Evolutionary conservation across 495 filamentous ascomycete genomes (phyloP), one percentile per base, ranked within the genome.

Genomic region (Aspergillus funiculosus): DNA sequence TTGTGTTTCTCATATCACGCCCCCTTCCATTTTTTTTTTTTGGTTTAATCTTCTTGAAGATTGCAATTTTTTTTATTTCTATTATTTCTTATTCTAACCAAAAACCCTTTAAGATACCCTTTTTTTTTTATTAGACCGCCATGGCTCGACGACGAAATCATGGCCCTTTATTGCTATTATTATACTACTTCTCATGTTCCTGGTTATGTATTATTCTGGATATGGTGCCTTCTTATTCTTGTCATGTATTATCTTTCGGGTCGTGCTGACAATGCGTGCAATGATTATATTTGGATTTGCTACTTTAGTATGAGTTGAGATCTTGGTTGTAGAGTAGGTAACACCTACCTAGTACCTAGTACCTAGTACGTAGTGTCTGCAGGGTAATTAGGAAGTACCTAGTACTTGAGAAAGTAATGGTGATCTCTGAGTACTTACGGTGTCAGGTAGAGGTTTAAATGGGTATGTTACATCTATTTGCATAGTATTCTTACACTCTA

Each of bases 41-140:
- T n/a, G n/a, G n/a, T n/a, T n/a, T n/a, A n/a, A n/a, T n/a, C n/a
- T n/a, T n/a, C n/a, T n/a, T n/a, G n/a, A n/a, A n/a, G n/a, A n/a
- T n/a, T n/a, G n/a, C n/a, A 14, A 22, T 44, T 31, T 31, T 13
- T 34, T 46, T 17, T 34, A 18, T 40, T 39, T 21, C 20, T 24
- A 11, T 18, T 28, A 28, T 39, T 11, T 46, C 24, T 34, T 28
- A 42, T 47, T 48, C 20, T 26, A 14, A 15, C 32, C 27, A 18
- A 25, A 29, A 34, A 24, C n/a, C 24, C 19, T 36, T 53, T 19
- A 41, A 49, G 45, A 51, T 53, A 53, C 50, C 55, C 55, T 40
- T 20, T 9, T 48, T 22, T 39, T 14, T 18, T 15, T 37, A 10
- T 24, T 13, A 28, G 24, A 17, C 14, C 24, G 13, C 8, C 28